Percentiles rank a stretch among this genome's conserved stretches.
Conservation (phyloP, 2,329 filamentous ascomycete species). For the Endoconidiophora polonica region DNA sequence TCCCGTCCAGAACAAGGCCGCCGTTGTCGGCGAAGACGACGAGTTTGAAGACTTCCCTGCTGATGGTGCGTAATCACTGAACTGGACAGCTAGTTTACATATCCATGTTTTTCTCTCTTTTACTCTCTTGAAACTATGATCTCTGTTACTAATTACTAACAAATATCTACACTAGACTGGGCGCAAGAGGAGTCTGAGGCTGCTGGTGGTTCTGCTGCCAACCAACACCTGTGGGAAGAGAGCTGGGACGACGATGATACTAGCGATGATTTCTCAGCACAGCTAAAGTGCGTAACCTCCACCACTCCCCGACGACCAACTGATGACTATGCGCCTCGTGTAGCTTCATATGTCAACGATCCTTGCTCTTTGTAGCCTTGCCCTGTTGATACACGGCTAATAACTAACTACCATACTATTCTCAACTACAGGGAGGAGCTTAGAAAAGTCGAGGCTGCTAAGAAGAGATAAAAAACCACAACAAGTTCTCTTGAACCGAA, state of each 20-base stretch:
- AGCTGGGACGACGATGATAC: conserved; percentile 99
- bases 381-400: not conserved
- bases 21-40: conserved; percentile 77
- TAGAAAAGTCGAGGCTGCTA: conserved; percentile 75
- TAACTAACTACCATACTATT: conserved; percentile 11
- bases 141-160: not conserved
- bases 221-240: conserved; percentile 87
- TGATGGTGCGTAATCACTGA: conserved; percentile 46
- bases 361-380: not conserved
- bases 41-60: conserved; percentile 98
- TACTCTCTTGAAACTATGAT: not conserved
- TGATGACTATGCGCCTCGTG: too few relatives aligned
- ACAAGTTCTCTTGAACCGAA: not conserved
- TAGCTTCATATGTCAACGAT: not conserved
- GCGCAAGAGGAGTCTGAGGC: conserved; percentile 77
- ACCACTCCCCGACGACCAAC: not conserved
- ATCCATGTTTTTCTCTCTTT: not conserved
- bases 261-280: conserved; percentile 86
- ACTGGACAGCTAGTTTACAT: conserved; percentile 3
- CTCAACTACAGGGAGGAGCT: conserved; percentile 56
- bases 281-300: conserved; percentile 59
- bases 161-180: conserved; percentile 51
- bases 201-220: conserved; percentile 49
- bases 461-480: conserved; percentile 34
- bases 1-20: conserved; percentile 16